Conservation (phyloP, 805 yeast species). For the Hermanozyma aechmeae region DNA sequence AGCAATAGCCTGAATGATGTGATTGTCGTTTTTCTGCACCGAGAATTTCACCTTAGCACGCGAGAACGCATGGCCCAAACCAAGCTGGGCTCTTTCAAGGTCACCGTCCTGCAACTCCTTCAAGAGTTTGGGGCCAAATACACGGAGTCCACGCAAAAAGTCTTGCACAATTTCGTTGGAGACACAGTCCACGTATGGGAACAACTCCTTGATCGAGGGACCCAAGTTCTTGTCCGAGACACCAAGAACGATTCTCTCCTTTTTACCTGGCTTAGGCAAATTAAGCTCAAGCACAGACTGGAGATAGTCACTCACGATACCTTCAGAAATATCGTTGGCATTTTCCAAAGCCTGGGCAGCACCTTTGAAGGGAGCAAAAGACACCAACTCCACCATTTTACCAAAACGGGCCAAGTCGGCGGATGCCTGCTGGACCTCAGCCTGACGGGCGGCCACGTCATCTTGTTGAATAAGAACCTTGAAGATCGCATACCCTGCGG, state of each 20-base stretch:
- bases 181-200: slow-evolving; percentile 84
- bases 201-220: slow-evolving; percentile 86
- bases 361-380: slow-evolving; percentile 97
- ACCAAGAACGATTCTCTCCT: slow-evolving; percentile 66
- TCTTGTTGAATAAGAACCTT: slow-evolving; percentile 91
- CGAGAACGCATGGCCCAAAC: slow-evolving; percentile 98
- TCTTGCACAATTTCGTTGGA: slow-evolving; percentile 92
- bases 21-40: slow-evolving; percentile 98
- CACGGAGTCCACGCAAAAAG: slow-evolving; percentile 88
- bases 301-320: slow-evolving; percentile 87
- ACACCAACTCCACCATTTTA: slow-evolving; percentile 84
- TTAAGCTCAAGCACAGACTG: slow-evolving; percentile 84
- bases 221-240: slow-evolving; percentile 93
- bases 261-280: slow-evolving; percentile 69
- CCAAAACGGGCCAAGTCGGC: slow-evolving; percentile 81
- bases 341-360: slow-evolving; percentile 99
- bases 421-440: slow-evolving; percentile 89
- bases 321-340: slow-evolving; percentile 96
- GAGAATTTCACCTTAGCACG: slow-evolving; percentile 98
- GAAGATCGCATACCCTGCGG: slow-evolving; percentile 96
- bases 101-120: slow-evolving; percentile 93
- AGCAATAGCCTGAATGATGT: slow-evolving; percentile 97
- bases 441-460: slow-evolving; percentile 81
- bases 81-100: slow-evolving; percentile 95
- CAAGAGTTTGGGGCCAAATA: slow-evolving; percentile 78